Conservation (phyloP, 2,329 filamentous ascomycete species). For the Malbranchea zuffiana region DNA sequence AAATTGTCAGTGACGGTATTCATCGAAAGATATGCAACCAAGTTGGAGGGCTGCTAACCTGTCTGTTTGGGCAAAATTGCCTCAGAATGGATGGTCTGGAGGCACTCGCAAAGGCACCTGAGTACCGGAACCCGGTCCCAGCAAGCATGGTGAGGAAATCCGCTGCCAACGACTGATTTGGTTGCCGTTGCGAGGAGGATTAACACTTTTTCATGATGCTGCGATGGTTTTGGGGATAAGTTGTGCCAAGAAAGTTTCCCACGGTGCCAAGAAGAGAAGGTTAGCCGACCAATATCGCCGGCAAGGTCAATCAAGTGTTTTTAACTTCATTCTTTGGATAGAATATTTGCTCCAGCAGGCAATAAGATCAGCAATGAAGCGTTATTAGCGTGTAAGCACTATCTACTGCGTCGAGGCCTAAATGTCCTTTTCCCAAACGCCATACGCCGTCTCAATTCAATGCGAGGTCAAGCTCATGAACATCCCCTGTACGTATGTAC, state of each 20-base stretch:
- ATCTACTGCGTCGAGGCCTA: neutral
- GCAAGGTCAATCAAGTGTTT: too few species aligned
- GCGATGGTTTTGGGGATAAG: too few species aligned
- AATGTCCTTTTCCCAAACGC: constrained; percentile 1
- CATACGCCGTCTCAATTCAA: neutral
- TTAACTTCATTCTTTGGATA: neutral
- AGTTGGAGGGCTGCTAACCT: constrained; percentile 24
- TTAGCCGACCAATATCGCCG: too few species aligned
- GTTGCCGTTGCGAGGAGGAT: too few species aligned
- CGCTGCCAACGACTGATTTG: too few species aligned
- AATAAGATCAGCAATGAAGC: constrained; percentile 3
- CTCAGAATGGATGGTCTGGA: constrained; percentile 22
- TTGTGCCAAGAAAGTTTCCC: too few species aligned
- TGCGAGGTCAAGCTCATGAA: too few species aligned
- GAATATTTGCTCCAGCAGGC: neutral
- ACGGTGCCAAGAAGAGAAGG: too few species aligned
- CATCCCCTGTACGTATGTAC: too few species aligned
- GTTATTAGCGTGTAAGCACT: neutral
- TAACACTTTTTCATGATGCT: too few species aligned
- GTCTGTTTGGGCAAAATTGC: constrained; percentile 24
- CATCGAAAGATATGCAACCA: too few species aligned
- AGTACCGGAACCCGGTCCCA: constrained; percentile 43
- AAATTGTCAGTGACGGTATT: constrained; percentile 3
- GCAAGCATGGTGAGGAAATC: constrained; percentile 41
- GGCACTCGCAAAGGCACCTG: constrained; percentile 34